Conservation (phyloP, 768 basidiomycete species). For the Lactarius hengduanensis region DNA sequence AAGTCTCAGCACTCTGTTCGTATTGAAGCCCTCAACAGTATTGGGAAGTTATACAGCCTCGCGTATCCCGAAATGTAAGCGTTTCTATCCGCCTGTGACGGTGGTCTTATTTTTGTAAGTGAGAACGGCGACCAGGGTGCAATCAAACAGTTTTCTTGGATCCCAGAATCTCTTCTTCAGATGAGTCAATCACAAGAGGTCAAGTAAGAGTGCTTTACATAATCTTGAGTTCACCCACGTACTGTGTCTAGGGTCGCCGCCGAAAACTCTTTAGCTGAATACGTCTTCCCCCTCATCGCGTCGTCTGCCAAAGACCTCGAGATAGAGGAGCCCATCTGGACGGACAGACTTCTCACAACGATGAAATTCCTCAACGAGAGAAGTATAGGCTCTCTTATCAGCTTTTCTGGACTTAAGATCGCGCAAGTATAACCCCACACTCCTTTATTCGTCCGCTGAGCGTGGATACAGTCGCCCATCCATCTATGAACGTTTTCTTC, state of each 20-base stretch:
- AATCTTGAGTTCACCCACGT: not conserved
- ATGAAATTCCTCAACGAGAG: slow-evolving; percentile 66
- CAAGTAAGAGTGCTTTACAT: slow-evolving; percentile 43
- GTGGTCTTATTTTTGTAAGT: slow-evolving; percentile 41
- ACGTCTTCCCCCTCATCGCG: slow-evolving; percentile 73
- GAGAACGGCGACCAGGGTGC: slow-evolving; percentile 77
- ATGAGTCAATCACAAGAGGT: slow-evolving; percentile 54
- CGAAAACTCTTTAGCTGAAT: slow-evolving; percentile 67
- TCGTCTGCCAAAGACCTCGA: slow-evolving; percentile 50
- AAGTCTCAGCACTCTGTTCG: slow-evolving; percentile 54
- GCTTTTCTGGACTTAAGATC: slow-evolving; percentile 60
- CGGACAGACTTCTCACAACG: slow-evolving; percentile 72
- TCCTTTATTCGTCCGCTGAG: slow-evolving; percentile 10
- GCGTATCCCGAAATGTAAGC: slow-evolving; percentile 87
- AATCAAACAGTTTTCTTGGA: slow-evolving; percentile 86
- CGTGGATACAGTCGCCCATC: slow-evolving; percentile 55
- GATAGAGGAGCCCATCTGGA: slow-evolving; percentile 81
- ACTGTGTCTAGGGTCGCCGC: slow-evolving; percentile 48
- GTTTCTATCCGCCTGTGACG: not conserved
- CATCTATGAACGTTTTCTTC: slow-evolving; percentile 65
- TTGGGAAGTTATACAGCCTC: slow-evolving; percentile 75
- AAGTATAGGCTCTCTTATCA: slow-evolving; percentile 54
- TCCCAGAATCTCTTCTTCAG: slow-evolving; percentile 71
- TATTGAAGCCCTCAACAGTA: slow-evolving; percentile 68
- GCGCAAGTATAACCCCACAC: slow-evolving; percentile 44